These are phyloP conservation scores for Mantamonas sphyraenae DNA, from an alignment of 78 protist genomes.

Conservation along the genomic window DNA sequence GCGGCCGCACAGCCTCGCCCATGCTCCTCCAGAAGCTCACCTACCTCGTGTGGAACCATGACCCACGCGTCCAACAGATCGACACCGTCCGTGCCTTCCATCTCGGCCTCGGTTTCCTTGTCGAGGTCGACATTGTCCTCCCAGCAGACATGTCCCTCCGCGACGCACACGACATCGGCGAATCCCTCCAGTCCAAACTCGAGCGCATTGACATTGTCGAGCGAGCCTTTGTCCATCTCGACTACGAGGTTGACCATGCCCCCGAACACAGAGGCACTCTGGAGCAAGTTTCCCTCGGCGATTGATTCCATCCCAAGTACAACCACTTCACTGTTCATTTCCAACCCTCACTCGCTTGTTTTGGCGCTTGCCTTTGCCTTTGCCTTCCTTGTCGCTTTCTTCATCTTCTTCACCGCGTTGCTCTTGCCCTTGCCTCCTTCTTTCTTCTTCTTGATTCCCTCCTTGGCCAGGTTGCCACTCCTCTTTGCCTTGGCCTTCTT, in stretches of 20 bases:
- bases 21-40: slow-evolving; percentile 26
- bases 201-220: slow-evolving; percentile 23
- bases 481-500: too few relatives aligned
- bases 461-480: too few relatives aligned
- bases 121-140: slow-evolving; percentile 35
- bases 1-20: slow-evolving; percentile 21
- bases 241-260: slow-evolving; percentile 19
- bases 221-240: slow-evolving; percentile 53
- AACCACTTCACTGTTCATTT: too few relatives aligned
- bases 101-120: slow-evolving; percentile 17
- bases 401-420: too few relatives aligned
- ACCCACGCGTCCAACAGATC: slow-evolving; percentile 4
- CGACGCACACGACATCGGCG: slow-evolving; percentile 56
- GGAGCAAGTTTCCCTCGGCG: slow-evolving; percentile 2
- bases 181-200: slow-evolving; percentile 22
- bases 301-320: too few relatives aligned
- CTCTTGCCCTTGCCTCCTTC: too few relatives aligned
- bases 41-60: slow-evolving; percentile 11
- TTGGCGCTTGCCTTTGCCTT: too few relatives aligned
- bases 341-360: too few relatives aligned
- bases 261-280: too few relatives aligned
- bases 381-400: too few relatives aligned
- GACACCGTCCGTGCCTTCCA: slow-evolving; percentile 48
- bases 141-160: slow-evolving; percentile 14
- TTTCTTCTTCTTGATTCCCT: too few relatives aligned